Percentiles rank a stretch among this genome's conserved stretches.
These are phyloP conservation scores for Chlamydomonas reinhardtii DNA, from an alignment of 163 green algal genomes.

Conservation along the genomic window DNA sequence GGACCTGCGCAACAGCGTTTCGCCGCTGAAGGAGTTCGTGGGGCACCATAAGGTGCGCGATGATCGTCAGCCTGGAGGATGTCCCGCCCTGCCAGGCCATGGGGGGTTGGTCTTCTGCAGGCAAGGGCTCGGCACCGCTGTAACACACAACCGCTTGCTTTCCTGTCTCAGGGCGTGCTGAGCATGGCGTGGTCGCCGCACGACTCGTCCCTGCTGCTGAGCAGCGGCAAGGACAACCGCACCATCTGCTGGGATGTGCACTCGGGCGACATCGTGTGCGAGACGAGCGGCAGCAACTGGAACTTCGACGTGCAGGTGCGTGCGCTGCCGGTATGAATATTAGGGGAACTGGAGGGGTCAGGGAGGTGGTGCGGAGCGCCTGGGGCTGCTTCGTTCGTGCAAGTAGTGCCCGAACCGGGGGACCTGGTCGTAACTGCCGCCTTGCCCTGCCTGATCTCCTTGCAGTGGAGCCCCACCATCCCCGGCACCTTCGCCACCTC, in stretches of 20 bases:
- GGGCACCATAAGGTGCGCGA: slow-evolving; percentile 81
- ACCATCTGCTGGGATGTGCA: slow-evolving; percentile 94
- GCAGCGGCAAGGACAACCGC: slow-evolving; percentile 92
- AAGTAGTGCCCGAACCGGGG: too few species aligned
- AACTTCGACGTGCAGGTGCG: slow-evolving; percentile 89
- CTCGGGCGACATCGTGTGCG: slow-evolving; percentile 75
- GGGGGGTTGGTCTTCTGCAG: too few species aligned
- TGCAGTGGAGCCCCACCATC: slow-evolving; percentile 87
- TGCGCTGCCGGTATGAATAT: background rate
- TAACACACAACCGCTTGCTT: too few species aligned
- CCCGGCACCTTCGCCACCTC: slow-evolving; percentile 92
- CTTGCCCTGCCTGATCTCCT: too few species aligned
- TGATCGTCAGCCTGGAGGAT: too few species aligned
- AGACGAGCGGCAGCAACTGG: slow-evolving; percentile 85
- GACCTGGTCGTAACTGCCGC: too few species aligned
- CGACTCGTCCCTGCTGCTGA: slow-evolving; percentile 92
- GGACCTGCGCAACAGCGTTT: slow-evolving; percentile 96
- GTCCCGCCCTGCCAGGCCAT: too few species aligned
- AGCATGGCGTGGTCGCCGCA: slow-evolving; percentile 92
- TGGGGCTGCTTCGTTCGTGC: too few species aligned
- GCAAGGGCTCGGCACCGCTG: too few species aligned
- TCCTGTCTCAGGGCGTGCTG: slow-evolving; percentile 84
- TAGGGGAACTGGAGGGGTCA: background rate
- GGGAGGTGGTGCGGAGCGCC: background rate
- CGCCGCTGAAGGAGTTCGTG: slow-evolving; percentile 86